phyloP scores from a whole-genome alignment of 2,329 filamentous ascomycete species.

The Xylariaceae sp. region DNA sequence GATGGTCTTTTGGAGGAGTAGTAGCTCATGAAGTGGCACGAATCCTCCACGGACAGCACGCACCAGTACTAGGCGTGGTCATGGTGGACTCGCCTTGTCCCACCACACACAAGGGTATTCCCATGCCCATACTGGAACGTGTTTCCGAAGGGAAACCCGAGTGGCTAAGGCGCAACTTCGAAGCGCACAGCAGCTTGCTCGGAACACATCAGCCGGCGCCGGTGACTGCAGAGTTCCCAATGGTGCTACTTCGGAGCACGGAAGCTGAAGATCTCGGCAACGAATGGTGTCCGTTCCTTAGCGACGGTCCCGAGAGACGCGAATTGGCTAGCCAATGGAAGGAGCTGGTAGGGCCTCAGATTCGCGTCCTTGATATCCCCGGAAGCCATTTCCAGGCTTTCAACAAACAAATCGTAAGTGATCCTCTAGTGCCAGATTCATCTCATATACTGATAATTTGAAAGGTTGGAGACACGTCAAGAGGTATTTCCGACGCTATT shows the following conservation, averaged over 20 bases:
- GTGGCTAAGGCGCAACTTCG: neutral
- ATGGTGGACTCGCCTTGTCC: neutral
- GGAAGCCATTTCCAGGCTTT: neutral
- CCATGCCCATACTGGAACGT: neutral
- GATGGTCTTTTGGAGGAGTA: conserved; percentile 56
- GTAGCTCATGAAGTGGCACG: conserved; percentile 47
- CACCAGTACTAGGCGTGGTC: neutral
- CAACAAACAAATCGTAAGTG: neutral
- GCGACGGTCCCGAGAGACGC: neutral
- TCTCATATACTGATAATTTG: neutral
- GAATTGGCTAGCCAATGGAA: neutral
- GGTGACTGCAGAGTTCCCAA: neutral
- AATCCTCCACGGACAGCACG: neutral
- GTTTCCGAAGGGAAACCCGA: neutral
- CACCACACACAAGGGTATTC: neutral
- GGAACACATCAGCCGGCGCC: neutral
- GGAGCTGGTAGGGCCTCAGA: neutral
- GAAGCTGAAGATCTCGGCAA: neutral
- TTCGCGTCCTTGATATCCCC: neutral
- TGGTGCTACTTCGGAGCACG: neutral
- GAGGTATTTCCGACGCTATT: neutral
- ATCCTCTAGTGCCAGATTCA: neutral
- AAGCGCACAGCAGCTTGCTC: neutral
- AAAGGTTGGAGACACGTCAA: neutral
- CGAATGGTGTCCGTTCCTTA: neutral